Conservation (phyloP, 2,329 filamentous ascomycete genomes). For the Ascochyta fabae region DNA sequence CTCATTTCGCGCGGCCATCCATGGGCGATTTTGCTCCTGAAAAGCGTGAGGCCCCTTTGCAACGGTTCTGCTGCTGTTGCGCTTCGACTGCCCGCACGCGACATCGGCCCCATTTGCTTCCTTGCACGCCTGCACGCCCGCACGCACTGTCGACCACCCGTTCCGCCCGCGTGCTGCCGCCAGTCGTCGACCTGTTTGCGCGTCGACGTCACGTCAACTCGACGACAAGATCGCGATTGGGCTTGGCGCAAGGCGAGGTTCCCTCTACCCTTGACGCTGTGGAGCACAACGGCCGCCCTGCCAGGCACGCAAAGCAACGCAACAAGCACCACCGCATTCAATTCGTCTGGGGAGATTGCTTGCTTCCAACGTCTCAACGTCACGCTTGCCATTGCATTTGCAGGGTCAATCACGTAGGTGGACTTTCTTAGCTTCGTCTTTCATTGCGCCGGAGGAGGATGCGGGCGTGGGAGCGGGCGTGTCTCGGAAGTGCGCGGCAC, state of each 20-base stretch:
- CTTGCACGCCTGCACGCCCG: neutral
- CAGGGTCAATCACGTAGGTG: constrained; percentile 19
- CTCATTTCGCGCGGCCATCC: constrained; percentile 14
- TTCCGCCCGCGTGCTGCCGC: no score
- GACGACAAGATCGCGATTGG: constrained; percentile 9
- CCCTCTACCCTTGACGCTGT: neutral
- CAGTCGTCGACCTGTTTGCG: no score
- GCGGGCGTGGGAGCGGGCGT: neutral
- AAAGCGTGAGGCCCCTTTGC: constrained; percentile 18
- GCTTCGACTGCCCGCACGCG: constrained; percentile 10
- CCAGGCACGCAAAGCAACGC: constrained; percentile 6
- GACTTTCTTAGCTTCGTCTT: constrained; percentile 10
- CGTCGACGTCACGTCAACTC: constrained; percentile 14
- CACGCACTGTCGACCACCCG: neutral
- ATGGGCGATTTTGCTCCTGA: constrained; percentile 18
- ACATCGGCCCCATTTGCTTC: neutral
- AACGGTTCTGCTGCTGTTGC: constrained; percentile 7
- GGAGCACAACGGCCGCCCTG: constrained; percentile 9
- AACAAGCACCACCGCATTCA: neutral
- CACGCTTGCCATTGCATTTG: neutral
- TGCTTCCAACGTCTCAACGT: neutral
- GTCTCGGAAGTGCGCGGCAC: constrained; percentile 14
- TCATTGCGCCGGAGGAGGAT: neutral
- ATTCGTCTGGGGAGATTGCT: constrained; percentile 1
- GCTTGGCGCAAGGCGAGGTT: constrained; percentile 16